phyloP scores from a whole-genome alignment of 164 flowering plant species.

The Tinospora cordifolia region DNA sequence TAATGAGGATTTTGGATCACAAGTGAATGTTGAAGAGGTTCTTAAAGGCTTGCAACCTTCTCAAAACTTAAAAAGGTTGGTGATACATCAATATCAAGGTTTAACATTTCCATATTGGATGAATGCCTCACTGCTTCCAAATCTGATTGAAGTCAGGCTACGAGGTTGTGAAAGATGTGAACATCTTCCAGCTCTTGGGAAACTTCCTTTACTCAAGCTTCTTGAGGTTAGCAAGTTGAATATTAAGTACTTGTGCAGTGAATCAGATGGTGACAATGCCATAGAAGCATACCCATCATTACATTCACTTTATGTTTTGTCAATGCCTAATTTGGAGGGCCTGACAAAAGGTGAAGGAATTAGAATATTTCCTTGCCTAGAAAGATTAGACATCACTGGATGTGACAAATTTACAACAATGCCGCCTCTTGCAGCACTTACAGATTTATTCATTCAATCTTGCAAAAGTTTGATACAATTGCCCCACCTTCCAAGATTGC shows the following conservation, averaged over 20 bases:
- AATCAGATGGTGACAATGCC: neutral
- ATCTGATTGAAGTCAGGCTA: neutral
- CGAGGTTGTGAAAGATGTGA: neutral
- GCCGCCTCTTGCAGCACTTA: neutral
- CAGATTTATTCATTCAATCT: neutral
- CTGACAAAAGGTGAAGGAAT: neutral
- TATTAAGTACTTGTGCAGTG: neutral
- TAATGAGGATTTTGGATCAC: neutral
- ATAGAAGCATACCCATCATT: neutral
- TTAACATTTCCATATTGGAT: constrained; percentile 6
- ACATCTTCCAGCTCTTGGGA: neutral
- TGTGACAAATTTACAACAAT: neutral
- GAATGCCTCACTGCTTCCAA: neutral
- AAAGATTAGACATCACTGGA: neutral
- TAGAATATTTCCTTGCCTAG: constrained; percentile 1
- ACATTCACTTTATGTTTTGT: neutral
- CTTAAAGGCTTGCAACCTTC: constrained; percentile 5
- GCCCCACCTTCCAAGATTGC: neutral
- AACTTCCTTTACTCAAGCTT: neutral
- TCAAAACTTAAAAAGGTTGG: neutral
- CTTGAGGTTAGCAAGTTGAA: neutral
- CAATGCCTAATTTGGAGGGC: constrained; percentile 4
- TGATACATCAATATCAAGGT: neutral
- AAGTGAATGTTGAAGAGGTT: neutral
- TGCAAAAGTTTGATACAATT: neutral